Percentiles rank a stretch among this genome's conserved stretches.
phyloP scores from a whole-genome alignment of 768 basidiomycete species.

The Chiua virens region DNA sequence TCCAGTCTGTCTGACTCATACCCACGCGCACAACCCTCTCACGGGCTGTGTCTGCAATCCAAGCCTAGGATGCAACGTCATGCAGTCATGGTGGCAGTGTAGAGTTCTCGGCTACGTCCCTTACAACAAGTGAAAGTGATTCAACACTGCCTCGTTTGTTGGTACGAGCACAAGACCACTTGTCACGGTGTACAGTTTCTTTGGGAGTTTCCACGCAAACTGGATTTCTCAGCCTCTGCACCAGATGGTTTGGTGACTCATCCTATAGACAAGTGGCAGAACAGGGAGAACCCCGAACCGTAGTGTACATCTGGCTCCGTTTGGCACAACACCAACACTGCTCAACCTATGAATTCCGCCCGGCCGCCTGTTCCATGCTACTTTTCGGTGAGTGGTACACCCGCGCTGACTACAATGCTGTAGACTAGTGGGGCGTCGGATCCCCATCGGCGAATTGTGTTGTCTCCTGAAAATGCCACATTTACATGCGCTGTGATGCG shows the following conservation, averaged over 20 bases:
- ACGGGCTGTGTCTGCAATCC: neutral
- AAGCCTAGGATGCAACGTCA: too few relatives aligned
- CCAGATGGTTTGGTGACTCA: neutral
- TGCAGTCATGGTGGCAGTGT: conserved; percentile 2
- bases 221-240: neutral
- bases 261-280: too few relatives aligned
- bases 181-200: too few relatives aligned
- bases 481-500: neutral
- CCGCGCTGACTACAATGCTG: neutral
- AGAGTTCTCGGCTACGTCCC: neutral
- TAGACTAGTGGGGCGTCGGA: neutral
- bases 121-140: neutral
- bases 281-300: too few relatives aligned
- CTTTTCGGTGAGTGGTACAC: conserved; percentile 44
- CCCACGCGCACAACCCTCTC: too few relatives aligned
- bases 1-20: neutral
- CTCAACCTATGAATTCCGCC: neutral
- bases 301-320: too few relatives aligned
- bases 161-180: neutral
- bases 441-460: neutral
- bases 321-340: too few relatives aligned
- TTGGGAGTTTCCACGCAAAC: neutral
- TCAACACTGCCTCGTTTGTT: conserved; percentile 5
- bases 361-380: neutral
- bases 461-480: neutral